These are phyloP conservation scores for Oemleria cerasiformis DNA, from an alignment of 306 rosid species.

Conservation along the genomic window DNA sequence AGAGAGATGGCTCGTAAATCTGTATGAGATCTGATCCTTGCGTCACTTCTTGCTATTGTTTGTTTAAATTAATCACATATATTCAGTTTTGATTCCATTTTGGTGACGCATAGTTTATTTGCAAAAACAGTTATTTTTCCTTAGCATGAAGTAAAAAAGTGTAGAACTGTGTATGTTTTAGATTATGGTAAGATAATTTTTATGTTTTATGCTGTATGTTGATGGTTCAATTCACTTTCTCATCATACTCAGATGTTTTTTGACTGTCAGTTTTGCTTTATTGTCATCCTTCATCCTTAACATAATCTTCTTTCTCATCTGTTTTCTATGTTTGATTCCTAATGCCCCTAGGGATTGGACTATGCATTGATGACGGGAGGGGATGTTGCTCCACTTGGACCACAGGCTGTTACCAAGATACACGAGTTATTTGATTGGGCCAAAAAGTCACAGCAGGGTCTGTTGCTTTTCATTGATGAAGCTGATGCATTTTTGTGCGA, in stretches of 20 bases:
- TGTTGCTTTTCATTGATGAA: constrained; percentile 95
- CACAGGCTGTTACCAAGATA: constrained; percentile 97
- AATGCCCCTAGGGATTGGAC: constrained; percentile 66
- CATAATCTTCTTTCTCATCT: background rate
- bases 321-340: constrained; percentile 8
- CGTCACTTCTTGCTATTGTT: background rate
- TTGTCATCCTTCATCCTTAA: background rate
- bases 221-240: background rate
- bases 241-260: background rate
- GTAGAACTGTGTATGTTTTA: background rate
- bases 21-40: constrained; percentile 44
- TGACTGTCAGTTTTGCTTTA: background rate
- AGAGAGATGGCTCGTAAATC: constrained; percentile 93
- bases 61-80: background rate
- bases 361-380: constrained; percentile 99
- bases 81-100: background rate
- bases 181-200: background rate
- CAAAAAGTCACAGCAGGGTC: constrained; percentile 79
- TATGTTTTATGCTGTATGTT: background rate
- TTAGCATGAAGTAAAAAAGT: background rate
- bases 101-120: background rate
- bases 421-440: constrained; percentile 97
- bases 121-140: background rate
- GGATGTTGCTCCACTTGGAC: constrained; percentile 93
- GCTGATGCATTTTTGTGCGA: constrained; percentile 99